Base-by-base conservation (phyloP, 139 green algal species). In the Pseudopediastrum boryanum region DNA sequence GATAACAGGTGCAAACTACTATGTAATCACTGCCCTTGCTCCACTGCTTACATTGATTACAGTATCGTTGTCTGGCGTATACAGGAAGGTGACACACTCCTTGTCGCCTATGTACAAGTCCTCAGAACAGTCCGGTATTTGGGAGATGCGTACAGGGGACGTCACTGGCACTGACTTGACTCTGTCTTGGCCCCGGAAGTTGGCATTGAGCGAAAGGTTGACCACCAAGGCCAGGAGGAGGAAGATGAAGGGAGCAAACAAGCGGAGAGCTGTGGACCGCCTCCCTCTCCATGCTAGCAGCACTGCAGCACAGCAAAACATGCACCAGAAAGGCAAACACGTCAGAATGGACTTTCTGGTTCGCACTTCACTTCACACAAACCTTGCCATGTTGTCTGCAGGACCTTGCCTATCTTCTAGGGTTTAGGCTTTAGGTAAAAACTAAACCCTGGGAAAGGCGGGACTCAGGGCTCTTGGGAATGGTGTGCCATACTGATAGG, bases 171-270 rank as follows among this genome's bases (percentile, higher is more conserved):
- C 63, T 21, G 44, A 43, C 0, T 84, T 83, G n/a, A 72, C 36
- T 3, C 65, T 54, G 46, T 65, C 59, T 50, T n/a, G 73, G 0
- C 38, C n/a, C 54, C 41, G 42, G 56, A 74, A 77, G 76, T 93
- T 84, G 0, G 80, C 82, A 27, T 80, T 36, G 4, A 94, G 35
- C 0, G 85, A 85, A 29, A 85, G 68, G 74, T 95, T 80, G 10
- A 93, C 87, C 0, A 95, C 52, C 38, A 90, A 91, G 10, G 96
- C 86, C 41, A 98, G 86, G n/a, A 97, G 77, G 71, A 98, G 86
- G 84, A 98, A 97, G 51, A 98, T 86, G 71, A 93, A 88, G 2
- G 96, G 88, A 0, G 95, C 89, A 1, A 85, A 65, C 29, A 95
- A 51, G 13, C 95, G 87, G 9, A 98, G 78, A 0, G 87, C 12